Percentiles rank a stretch among this genome's conserved stretches.
Conservation (phyloP, 2,329 filamentous ascomycete genomes). For the Epichloe bromicola region DNA sequence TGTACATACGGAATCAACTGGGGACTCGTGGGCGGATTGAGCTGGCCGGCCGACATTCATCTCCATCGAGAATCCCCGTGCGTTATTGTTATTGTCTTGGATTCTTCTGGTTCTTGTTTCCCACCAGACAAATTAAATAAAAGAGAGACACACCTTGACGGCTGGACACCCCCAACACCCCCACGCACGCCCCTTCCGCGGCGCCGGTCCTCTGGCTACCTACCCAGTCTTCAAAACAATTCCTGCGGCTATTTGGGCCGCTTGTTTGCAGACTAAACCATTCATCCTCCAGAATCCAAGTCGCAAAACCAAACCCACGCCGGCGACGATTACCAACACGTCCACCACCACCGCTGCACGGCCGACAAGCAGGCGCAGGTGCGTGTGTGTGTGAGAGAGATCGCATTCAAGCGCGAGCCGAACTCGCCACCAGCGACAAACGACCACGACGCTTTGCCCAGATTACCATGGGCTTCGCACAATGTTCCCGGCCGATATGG, state of each 20-base stretch:
- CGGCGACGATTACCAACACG: neutral
- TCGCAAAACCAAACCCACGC: neutral
- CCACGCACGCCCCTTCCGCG: neutral
- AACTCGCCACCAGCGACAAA: neutral
- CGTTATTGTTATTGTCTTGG: neutral
- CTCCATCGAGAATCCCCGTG: neutral
- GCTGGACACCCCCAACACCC: neutral
- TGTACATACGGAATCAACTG: too few species aligned
- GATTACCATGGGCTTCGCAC: constrained; percentile 33
- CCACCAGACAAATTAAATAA: neutral
- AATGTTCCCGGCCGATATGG: constrained; percentile 48
- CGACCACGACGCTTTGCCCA: constrained; percentile 7
- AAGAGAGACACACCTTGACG: neutral
- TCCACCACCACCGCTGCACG: constrained; percentile 1
- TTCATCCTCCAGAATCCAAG: neutral
- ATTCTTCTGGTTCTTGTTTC: neutral
- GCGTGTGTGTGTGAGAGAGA: neutral
- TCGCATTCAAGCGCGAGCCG: neutral
- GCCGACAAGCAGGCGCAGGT: neutral
- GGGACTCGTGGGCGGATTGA: too few species aligned
- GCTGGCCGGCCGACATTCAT: neutral
- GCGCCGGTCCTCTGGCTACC: neutral
- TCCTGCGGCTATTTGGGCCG: neutral
- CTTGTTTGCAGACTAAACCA: neutral
- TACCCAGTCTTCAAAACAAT: neutral